phyloP scores from a whole-genome alignment of 192 early-diverging fungal genomes.

The Coemansia sp. region DNA sequence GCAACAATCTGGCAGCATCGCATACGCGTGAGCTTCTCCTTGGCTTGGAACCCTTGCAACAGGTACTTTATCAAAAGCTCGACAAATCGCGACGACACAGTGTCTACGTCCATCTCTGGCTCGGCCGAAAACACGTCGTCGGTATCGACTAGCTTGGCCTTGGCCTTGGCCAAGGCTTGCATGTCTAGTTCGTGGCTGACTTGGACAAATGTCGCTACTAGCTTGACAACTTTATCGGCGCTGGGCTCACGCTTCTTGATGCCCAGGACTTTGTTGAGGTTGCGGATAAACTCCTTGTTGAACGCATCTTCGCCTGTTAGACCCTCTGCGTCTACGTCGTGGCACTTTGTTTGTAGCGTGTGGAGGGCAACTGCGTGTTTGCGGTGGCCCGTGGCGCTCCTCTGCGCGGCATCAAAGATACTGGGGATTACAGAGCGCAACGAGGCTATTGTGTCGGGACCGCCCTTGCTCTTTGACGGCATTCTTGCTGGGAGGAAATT shows the following conservation, averaged over 20 bases:
- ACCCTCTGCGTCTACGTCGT: conserved; percentile 34
- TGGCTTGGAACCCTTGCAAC: conserved; percentile 77
- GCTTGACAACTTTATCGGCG: conserved; percentile 73
- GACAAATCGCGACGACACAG: conserved; percentile 71
- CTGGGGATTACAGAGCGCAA: conserved; percentile 59
- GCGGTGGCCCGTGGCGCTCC: conserved; percentile 65
- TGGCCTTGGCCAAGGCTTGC: conserved; percentile 31
- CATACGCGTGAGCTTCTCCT: conserved; percentile 74
- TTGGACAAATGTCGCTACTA: conserved; percentile 76
- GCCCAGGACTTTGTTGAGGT: conserved; percentile 76
- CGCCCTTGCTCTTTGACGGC: conserved; percentile 29
- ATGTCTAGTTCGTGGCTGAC: conserved; percentile 66
- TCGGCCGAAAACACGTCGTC: conserved; percentile 42
- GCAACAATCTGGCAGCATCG: conserved; percentile 80
- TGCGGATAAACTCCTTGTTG: conserved; percentile 76
- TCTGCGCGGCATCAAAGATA: conserved; percentile 79
- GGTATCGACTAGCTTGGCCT: conserved; percentile 17
- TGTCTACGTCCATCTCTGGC: conserved; percentile 50
- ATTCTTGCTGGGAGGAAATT: conserved; percentile 1
- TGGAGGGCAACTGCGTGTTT: conserved; percentile 73
- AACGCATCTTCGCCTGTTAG: conserved; percentile 68
- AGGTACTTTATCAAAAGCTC: conserved; percentile 69
- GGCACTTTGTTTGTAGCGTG: conserved; percentile 70
- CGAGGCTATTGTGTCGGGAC: conserved; percentile 51
- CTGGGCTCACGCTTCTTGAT: conserved; percentile 73